A percentile compares a stretch with the other conserved stretches of the same genome.
phyloP scores from a whole-genome alignment of 352 stramenopile species.

The Pythium guiyangense region DNA sequence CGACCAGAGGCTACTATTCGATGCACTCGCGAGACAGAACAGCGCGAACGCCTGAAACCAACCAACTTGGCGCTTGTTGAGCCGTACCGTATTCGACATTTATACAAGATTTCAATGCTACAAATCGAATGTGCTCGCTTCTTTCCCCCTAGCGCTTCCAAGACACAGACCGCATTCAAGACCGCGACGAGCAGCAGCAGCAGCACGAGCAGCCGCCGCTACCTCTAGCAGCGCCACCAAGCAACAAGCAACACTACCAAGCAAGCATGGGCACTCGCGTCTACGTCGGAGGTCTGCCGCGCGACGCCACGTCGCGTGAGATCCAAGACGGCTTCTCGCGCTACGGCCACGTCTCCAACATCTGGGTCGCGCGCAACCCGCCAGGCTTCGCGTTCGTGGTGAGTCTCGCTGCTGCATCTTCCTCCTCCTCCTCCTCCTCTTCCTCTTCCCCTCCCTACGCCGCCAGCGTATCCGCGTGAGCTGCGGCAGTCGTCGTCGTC shows the following conservation, averaged over 20 bases:
- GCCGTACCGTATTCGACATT: too few relatives aligned
- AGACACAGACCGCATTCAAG: neutral
- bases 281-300: conserved; percentile 79
- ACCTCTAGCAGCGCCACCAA: conserved; percentile 9
- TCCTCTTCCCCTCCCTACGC: too few relatives aligned
- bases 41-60: too few relatives aligned
- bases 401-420: conserved; percentile 38
- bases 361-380: conserved; percentile 85
- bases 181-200: conserved; percentile 4
- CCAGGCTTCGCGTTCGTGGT: conserved; percentile 88
- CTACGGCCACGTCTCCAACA: conserved; percentile 84
- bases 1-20: too few relatives aligned
- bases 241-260: too few relatives aligned
- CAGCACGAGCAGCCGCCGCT: conserved; percentile 6
- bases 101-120: too few relatives aligned
- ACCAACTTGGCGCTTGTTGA: too few relatives aligned
- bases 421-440: conserved; percentile 12
- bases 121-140: too few relatives aligned
- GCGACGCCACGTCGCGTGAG: conserved; percentile 75
- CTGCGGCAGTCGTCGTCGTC: neutral
- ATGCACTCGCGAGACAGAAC: too few relatives aligned
- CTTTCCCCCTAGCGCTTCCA: too few relatives aligned
- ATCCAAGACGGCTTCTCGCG: conserved; percentile 79
- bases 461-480: neutral
- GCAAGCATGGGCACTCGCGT: conserved; percentile 72